Evolutionary conservation across 768 basidiomycete species (phyloP), one percentile per base, ranked within the genome.

Genomic region (Gloeophyllum trabeum): DNA sequence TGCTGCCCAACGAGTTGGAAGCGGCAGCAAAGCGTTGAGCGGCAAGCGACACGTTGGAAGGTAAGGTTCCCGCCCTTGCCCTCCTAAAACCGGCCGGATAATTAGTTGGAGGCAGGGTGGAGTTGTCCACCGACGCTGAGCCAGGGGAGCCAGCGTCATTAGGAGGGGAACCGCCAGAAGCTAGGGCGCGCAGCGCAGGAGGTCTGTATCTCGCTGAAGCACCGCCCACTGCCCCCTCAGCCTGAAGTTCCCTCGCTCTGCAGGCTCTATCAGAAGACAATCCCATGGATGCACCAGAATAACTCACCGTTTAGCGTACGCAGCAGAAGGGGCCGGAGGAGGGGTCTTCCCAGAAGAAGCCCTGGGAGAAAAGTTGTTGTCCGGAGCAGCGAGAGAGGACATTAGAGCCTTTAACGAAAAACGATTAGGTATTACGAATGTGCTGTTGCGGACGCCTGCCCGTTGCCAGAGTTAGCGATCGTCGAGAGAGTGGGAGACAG

Each of bases 21-120:
- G 79, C 70, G 24, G 81, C 79, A 22, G 80, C 81, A 61, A 78
- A 89, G 44, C 81, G 76, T 60, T 88, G 84, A 41, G 88, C 81
- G 45, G 83, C 85, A 52, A 90, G 79, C 56, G 85, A 82, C 41
- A 94, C 82, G 60, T 93, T 93, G 51, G 92, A 94, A 64, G 93
- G 93, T 56, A 97, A 76, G 70, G 93, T 97, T 44, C 92, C 94
- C 51, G 93, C 94, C 79, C 92, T 81, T 56, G 91, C 89, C 70
- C 92, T 80, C 66, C 89, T 79, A 61, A 91, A 94, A 47, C 88
- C 86, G 43, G 84, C 71, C 46, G 87, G 84, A 60, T 77, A 86
- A 64, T 78, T 84, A 59, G 80, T 78, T 49, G 81, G 71, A 52
- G 85, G 76, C 56, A 81, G 54, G 46, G 69, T 59, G 49, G 70